Evolutionary conservation across 169 alveolate species (phyloP).

Genomic region (Cyclospora cayetanensis): DNA sequence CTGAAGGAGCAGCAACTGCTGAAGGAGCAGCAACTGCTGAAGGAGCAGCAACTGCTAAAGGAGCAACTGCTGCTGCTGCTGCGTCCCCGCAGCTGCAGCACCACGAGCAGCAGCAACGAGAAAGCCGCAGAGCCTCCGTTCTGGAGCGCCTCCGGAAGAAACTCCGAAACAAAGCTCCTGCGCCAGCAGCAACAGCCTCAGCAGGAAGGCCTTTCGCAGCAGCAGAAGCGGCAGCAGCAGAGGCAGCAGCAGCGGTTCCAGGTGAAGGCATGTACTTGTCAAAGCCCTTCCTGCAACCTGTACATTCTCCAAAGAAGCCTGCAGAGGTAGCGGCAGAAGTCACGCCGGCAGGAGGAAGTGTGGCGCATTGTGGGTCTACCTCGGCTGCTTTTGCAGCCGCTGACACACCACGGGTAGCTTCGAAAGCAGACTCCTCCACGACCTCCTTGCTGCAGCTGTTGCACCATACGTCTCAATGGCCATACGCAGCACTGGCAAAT

Average conservation of each 20-base stretch:
- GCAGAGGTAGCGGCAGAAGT: neutral
- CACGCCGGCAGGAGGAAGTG: neutral
- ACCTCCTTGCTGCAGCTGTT: conserved; percentile 34
- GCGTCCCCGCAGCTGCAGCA: conserved; percentile 6
- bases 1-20: neutral
- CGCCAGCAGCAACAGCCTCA: neutral
- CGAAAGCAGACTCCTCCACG: neutral
- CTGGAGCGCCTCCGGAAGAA: conserved; percentile 31
- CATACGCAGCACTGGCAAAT: neutral
- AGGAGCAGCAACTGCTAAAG: neutral
- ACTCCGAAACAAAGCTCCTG: conserved; percentile 14
- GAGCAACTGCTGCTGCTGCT: neutral
- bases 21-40: neutral
- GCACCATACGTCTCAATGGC: neutral
- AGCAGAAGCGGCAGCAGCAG: conserved; percentile 34
- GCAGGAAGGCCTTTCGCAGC: neutral
- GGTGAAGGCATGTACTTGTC: neutral
- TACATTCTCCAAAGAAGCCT: neutral
- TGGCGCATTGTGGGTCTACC: neutral
- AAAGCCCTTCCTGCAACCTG: neutral
- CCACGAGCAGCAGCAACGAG: neutral
- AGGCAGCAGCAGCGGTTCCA: conserved; percentile 5
- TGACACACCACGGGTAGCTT: neutral
- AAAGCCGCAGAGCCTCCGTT: conserved; percentile 2
- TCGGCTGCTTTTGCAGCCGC: neutral